Percentiles rank a stretch among this genome's conserved stretches.
Evolutionary conservation across 2,329 filamentous ascomycete genomes (phyloP).

Genomic region (Fusarium sterilihyphosum): DNA sequence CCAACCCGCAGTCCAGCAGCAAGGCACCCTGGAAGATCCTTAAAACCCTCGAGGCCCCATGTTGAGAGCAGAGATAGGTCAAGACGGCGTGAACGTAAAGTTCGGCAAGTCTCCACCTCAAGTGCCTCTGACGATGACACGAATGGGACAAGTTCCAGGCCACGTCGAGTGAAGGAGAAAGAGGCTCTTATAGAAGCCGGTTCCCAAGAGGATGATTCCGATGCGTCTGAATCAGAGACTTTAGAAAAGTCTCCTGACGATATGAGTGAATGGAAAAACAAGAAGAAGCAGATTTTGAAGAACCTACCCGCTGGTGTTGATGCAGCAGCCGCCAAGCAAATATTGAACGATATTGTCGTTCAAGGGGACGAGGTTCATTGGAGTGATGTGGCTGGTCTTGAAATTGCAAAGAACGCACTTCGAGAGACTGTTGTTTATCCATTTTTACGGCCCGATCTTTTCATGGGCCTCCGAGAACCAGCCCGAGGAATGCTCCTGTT

Average conservation of each 20-base stretch:
- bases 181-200: constrained; percentile 51
- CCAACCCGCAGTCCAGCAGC: constrained; percentile 28
- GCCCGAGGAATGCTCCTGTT: constrained; percentile 96
- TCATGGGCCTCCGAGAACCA: constrained; percentile 94
- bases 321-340: constrained; percentile 83
- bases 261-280: constrained; percentile 67
- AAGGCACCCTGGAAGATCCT: constrained; percentile 21
- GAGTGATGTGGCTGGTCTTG: constrained; percentile 91
- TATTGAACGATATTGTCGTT: constrained; percentile 95
- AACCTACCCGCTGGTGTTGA: constrained; percentile 86
- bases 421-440: constrained; percentile 98
- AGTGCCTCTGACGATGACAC: constrained; percentile 43
- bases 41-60: constrained; percentile 20
- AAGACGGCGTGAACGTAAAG: constrained; percentile 33
- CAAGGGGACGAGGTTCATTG: constrained; percentile 95
- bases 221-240: constrained; percentile 52
- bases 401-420: constrained; percentile 88
- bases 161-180: constrained; percentile 44
- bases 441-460: constrained; percentile 92
- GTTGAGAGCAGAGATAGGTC: constrained; percentile 30
- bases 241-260: constrained; percentile 49
- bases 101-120: constrained; percentile 37
- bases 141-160: constrained; percentile 37
- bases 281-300: constrained; percentile 74
- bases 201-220: constrained; percentile 59